Percentiles rank a stretch among this genome's conserved stretches.
Evolutionary conservation across 805 yeast genomes (phyloP).

Genomic region (Metschnikowia koreensis): DNA sequence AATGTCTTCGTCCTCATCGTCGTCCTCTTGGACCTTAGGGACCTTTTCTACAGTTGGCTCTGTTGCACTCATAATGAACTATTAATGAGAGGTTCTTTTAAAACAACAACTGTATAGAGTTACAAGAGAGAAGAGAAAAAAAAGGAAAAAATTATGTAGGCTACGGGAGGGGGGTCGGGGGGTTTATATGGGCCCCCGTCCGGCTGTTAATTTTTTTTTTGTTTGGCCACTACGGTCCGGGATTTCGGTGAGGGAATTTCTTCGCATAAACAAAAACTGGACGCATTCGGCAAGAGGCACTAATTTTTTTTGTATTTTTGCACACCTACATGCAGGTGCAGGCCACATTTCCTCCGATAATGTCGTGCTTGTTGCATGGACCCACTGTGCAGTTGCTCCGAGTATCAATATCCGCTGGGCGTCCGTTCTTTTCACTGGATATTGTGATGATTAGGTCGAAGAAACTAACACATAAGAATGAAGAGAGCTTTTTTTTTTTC

Average conservation of each 20-base stretch:
- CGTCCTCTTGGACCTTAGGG: conserved; percentile 46
- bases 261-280: conserved; percentile 20
- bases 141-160: neutral
- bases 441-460: too few relatives aligned
- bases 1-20: conserved; percentile 50
- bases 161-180: conserved; percentile 10
- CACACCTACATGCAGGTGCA: conserved; percentile 4
- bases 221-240: conserved; percentile 7
- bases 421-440: neutral
- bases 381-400: neutral
- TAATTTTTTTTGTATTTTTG: conserved; percentile 6
- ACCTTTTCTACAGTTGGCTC: conserved; percentile 58
- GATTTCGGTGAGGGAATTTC: conserved; percentile 19
- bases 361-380: conserved; percentile 2
- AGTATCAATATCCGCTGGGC: neutral
- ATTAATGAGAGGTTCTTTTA: conserved; percentile 7
- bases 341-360: neutral
- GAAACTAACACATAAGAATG: too few relatives aligned
- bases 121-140: conserved; percentile 4
- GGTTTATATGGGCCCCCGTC: conserved; percentile 15
- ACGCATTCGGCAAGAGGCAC: conserved; percentile 19
- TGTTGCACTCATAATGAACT: conserved; percentile 31
- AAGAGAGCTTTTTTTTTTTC: too few relatives aligned
- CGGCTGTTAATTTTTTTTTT: conserved; percentile 6
- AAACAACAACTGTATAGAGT: conserved; percentile 15